phyloP scores from a whole-genome alignment of 2,329 filamentous ascomycete genomes.

The Diplodia sapinea region DNA sequence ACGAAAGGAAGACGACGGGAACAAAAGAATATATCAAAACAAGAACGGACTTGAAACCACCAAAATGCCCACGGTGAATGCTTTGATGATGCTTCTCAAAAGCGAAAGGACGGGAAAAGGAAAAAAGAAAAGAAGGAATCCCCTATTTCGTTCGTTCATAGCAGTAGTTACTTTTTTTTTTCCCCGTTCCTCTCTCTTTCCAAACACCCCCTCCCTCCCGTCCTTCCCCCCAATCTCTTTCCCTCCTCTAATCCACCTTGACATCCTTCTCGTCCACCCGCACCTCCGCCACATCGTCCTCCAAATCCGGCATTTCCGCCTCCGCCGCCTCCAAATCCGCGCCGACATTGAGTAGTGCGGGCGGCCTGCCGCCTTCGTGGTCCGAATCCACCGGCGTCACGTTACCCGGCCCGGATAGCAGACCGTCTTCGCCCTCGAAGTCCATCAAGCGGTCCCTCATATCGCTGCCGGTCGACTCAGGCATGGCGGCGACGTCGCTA shows the following conservation, averaged over 20 bases:
- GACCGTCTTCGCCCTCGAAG: constrained; percentile 7
- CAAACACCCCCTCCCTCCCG: neutral
- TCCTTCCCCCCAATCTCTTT: neutral
- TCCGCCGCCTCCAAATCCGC: constrained; percentile 19
- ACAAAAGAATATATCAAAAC: too few species aligned
- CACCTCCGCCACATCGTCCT: constrained; percentile 34
- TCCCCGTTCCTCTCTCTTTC: neutral
- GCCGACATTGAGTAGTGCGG: constrained; percentile 6
- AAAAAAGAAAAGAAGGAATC: neutral
- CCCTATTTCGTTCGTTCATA: neutral
- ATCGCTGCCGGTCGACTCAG: constrained; percentile 7
- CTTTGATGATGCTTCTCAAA: neutral
- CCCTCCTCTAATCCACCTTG: constrained; percentile 16
- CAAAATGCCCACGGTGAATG: neutral
- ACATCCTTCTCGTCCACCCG: constrained; percentile 30
- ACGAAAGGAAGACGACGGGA: neutral
- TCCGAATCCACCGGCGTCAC: constrained; percentile 22
- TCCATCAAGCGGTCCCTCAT: constrained; percentile 13
- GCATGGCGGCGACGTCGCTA: constrained; percentile 13
- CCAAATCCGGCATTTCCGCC: constrained; percentile 29
- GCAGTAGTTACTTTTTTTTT: neutral
- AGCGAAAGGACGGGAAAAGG: neutral
- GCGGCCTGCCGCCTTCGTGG: neutral
- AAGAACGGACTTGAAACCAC: neutral
- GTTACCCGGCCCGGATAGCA: constrained; percentile 3